Percentiles rank a stretch among this genome's conserved stretches.
phyloP scores from a whole-genome alignment of 805 yeast genomes.

The Myxozyma geophila region DNA sequence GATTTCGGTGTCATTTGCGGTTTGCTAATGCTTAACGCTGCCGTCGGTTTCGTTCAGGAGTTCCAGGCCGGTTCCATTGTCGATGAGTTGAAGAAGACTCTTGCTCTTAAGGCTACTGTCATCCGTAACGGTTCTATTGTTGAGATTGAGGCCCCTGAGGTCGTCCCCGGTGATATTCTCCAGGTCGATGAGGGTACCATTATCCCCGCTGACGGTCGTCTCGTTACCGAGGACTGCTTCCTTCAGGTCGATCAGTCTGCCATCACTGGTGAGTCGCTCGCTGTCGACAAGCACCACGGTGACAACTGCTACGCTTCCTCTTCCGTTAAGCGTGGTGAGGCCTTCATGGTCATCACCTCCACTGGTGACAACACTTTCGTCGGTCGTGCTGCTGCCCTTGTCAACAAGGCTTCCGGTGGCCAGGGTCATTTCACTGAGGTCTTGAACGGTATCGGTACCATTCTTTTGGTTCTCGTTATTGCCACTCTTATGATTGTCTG shows the following conservation, averaged over 20 bases:
- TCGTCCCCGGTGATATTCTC: constrained; percentile 94
- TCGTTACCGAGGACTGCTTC: constrained; percentile 82
- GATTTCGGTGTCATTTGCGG: constrained; percentile 98
- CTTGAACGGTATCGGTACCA: constrained; percentile 95
- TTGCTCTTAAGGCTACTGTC: constrained; percentile 86
- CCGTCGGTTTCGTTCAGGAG: constrained; percentile 95
- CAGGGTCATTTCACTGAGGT: constrained; percentile 97
- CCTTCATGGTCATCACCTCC: constrained; percentile 90
- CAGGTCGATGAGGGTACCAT: constrained; percentile 93
- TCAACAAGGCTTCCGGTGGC: constrained; percentile 91
- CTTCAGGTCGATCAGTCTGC: constrained; percentile 96
- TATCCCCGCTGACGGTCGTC: constrained; percentile 91
- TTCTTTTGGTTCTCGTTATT: constrained; percentile 84
- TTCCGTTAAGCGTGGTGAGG: constrained; percentile 95
- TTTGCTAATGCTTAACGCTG: constrained; percentile 81
- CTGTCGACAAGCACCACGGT: constrained; percentile 90
- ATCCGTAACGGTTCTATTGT: constrained; percentile 78
- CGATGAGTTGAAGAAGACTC: constrained; percentile 92
- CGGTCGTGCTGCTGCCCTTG: constrained; percentile 97
- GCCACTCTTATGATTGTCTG: constrained; percentile 86
- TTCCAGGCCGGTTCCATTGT: constrained; percentile 98
- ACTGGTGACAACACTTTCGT: constrained; percentile 96
- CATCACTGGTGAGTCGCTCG: constrained; percentile 95
- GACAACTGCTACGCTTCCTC: constrained; percentile 91
- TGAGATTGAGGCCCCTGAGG: constrained; percentile 80